Percentiles rank a stretch among this genome's conserved stretches.
Conservation (phyloP, 2,329 filamentous ascomycete species). For the Colletotrichum sp. region DNA sequence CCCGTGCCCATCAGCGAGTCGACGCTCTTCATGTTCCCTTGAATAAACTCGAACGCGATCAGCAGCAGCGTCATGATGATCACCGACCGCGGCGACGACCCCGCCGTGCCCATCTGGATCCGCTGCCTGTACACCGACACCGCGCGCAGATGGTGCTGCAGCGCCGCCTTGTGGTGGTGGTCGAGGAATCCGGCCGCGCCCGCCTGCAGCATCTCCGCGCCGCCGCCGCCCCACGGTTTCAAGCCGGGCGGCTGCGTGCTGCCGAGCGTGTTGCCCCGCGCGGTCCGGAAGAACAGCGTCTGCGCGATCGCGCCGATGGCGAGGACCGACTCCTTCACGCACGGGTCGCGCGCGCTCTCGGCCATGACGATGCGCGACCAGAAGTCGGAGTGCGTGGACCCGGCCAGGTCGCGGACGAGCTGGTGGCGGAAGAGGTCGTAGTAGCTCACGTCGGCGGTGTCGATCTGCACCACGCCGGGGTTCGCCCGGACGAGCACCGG, state of each 20-base stretch:
- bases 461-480: not conserved
- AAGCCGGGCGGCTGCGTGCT: not conserved
- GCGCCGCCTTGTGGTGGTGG: slow-evolving; percentile 14
- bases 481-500: not conserved
- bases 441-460: slow-evolving; percentile 18
- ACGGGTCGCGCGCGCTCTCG: slow-evolving; percentile 22
- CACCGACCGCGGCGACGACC: slow-evolving; percentile 10
- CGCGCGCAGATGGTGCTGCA: slow-evolving; percentile 17
- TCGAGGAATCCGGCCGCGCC: not conserved
- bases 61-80: slow-evolving; percentile 23
- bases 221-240: not conserved
- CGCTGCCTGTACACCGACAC: slow-evolving; percentile 19
- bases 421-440: slow-evolving; percentile 26
- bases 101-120: not conserved
- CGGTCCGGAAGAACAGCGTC: slow-evolving; percentile 6
- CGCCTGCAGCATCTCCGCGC: not conserved
- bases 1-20: slow-evolving; percentile 18
- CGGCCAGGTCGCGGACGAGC: slow-evolving; percentile 22
- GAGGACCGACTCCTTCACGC: slow-evolving; percentile 24
- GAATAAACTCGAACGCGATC: slow-evolving; percentile 23
- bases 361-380: slow-evolving; percentile 26
- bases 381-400: slow-evolving; percentile 24
- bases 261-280: not conserved
- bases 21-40: slow-evolving; percentile 18
- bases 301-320: slow-evolving; percentile 25